A percentile compares a stretch with the other conserved stretches of the same genome.
Evolutionary conservation across 2,329 filamentous ascomycete genomes (phyloP).

Genomic region (Penicillium carneum): DNA sequence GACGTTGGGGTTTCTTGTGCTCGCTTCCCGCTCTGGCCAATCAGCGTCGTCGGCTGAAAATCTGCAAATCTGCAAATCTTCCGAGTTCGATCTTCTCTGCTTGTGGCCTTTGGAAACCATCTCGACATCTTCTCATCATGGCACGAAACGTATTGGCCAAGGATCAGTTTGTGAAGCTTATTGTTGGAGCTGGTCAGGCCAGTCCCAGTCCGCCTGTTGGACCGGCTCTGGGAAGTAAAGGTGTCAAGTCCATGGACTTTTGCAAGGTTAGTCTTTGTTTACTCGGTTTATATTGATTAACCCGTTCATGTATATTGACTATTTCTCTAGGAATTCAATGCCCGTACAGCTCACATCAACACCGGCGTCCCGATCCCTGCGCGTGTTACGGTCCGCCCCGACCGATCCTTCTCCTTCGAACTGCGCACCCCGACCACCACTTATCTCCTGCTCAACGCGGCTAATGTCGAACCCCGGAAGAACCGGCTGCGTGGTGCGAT

Average conservation of each 20-base stretch:
- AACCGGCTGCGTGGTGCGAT: constrained; percentile 77
- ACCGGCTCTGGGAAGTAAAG: constrained; percentile 93
- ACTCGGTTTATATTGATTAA: neutral
- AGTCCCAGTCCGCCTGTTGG: constrained; percentile 94
- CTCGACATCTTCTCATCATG: constrained; percentile 49
- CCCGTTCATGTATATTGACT: constrained; percentile 7
- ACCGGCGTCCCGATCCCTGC: constrained; percentile 87
- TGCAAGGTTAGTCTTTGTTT: constrained; percentile 75
- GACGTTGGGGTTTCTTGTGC: constrained; percentile 34
- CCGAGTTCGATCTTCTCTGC: constrained; percentile 20
- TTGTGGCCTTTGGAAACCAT: constrained; percentile 5
- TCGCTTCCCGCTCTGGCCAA: constrained; percentile 36
- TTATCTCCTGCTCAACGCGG: constrained; percentile 84
- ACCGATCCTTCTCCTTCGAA: constrained; percentile 92
- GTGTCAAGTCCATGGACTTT: constrained; percentile 99
- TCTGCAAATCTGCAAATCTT: constrained; percentile 28
- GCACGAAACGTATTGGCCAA: constrained; percentile 59
- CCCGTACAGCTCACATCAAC: constrained; percentile 82
- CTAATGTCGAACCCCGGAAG: constrained; percentile 74
- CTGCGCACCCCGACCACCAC: constrained; percentile 93
- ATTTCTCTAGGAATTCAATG: constrained; percentile 86
- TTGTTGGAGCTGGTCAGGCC: constrained; percentile 94
- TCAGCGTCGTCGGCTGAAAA: constrained; percentile 31
- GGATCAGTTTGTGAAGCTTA: constrained; percentile 91
- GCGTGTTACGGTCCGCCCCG: constrained; percentile 87